A percentile compares a stretch with the other conserved stretches of the same genome.
Evolutionary conservation across 805 yeast genomes (phyloP).

Genomic region (Sugiyamaella qingdaonensis): DNA sequence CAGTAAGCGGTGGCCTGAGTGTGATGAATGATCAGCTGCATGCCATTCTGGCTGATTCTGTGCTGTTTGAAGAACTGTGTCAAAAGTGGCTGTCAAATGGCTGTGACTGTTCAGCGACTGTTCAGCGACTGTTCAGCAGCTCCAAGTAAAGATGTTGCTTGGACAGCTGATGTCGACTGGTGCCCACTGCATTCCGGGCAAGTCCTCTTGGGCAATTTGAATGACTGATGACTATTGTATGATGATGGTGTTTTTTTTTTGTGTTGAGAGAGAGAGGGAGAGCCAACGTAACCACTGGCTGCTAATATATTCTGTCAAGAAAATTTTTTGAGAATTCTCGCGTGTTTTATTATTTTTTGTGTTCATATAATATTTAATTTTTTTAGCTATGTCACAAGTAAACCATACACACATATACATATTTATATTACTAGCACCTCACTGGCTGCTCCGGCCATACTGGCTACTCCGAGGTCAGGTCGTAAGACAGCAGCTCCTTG

Average conservation of each 20-base stretch:
- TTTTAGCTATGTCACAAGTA: neutral
- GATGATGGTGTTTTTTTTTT: neutral
- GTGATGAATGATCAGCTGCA: too few species aligned
- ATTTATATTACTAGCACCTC: neutral
- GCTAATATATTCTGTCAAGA: neutral
- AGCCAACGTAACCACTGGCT: neutral
- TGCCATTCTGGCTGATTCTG: too few species aligned
- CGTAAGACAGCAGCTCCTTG: conserved; percentile 21
- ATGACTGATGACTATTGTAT: neutral
- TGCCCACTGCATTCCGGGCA: too few species aligned
- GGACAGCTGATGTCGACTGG: too few species aligned
- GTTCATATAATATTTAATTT: neutral
- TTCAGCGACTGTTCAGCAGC: too few species aligned
- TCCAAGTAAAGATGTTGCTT: too few species aligned
- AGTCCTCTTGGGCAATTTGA: neutral
- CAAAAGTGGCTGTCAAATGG: too few species aligned
- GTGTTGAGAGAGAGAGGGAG: neutral
- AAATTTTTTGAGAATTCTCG: neutral
- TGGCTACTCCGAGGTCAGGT: conserved; percentile 7
- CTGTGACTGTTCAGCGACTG: too few species aligned
- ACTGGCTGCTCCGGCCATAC: neutral
- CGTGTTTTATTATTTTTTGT: neutral
- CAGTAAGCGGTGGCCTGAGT: too few species aligned
- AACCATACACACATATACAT: neutral
- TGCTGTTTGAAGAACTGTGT: too few species aligned